These are phyloP conservation scores for Stagonosporopsis vannaccii DNA, from an alignment of 2,329 filamentous ascomycete species.

Conservation along the genomic window DNA sequence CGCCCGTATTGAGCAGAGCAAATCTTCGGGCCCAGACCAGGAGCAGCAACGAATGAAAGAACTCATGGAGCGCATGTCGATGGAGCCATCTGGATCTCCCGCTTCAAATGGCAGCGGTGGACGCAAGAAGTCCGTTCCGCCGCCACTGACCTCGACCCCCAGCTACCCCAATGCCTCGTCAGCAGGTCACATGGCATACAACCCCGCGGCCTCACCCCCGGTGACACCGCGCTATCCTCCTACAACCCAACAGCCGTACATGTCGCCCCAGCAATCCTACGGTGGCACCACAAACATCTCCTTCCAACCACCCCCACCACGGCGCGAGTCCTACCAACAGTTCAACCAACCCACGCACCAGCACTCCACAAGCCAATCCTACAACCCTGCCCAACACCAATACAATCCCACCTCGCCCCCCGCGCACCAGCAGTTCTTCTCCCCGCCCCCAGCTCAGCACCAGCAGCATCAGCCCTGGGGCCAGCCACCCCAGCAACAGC, in stretches of 20 bases:
- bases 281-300: slow-evolving; percentile 33
- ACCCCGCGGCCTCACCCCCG: slow-evolving; percentile 57
- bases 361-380: slow-evolving; percentile 40
- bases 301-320: slow-evolving; percentile 38
- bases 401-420: slow-evolving; percentile 59
- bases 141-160: slow-evolving; percentile 46
- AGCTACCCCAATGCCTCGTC: slow-evolving; percentile 47
- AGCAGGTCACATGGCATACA: slow-evolving; percentile 56
- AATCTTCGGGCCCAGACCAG: slow-evolving; percentile 75
- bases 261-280: slow-evolving; percentile 43
- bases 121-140: slow-evolving; percentile 49
- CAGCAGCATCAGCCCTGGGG: slow-evolving; percentile 63
- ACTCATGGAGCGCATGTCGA: slow-evolving; percentile 94
- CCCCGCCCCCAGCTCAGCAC: slow-evolving; percentile 53
- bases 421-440: slow-evolving; percentile 65
- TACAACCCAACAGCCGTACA: slow-evolving; percentile 40
- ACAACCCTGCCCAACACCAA: slow-evolving; percentile 54
- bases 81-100: slow-evolving; percentile 63
- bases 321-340: slow-evolving; percentile 45
- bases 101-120: slow-evolving; percentile 38
- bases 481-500: slow-evolving; percentile 56
- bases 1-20: slow-evolving; percentile 83
- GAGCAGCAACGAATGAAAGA: slow-evolving; percentile 86
- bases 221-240: slow-evolving; percentile 56
- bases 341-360: slow-evolving; percentile 26